Evolutionary conservation across 1,139 yeast species (phyloP), one percentile per base, ranked within the genome.

Genomic region (Williopsis jadinii): DNA sequence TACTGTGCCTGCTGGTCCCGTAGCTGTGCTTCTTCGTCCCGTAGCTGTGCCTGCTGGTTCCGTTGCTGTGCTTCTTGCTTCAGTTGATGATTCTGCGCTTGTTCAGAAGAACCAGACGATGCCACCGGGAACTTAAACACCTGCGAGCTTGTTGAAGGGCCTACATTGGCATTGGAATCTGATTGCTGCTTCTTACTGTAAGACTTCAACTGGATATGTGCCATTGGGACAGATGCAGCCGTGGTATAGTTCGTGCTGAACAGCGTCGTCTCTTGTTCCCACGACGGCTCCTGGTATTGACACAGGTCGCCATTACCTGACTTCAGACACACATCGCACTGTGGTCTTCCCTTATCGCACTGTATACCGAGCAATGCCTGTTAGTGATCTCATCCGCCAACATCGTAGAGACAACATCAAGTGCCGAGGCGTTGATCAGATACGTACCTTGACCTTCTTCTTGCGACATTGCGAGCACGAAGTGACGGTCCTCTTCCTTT

Each of bases 381-480:
- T 42, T 48, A 45, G 36, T 39, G 14, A 9, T 12, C 30, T 19
- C 24, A 5, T 19, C 6, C 6, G 4, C 24, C 24, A 19, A 19
- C 24, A 19, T 19, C 4, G 24, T 19, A 19, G 4, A 19, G 24
- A 15, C 2, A 15, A 5, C 2, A 5, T 10, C 15, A 11, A 11
- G 15, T 8, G 11, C 5, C 11, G 13, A 2, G 27, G 11, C 8
- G 29, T 15, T 12, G 26, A 32, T n/a, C 11, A 31, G 24, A 15
- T 11, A 41, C 48, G 27, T 28, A 45, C 48, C 29, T 66, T 68
- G 14, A 69, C 65, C 46, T 70, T 71, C 44, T 71, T 53, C 49
- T 57, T 54, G 40, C 70, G 64, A 47, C 76, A 71, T 36, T 61
- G 63, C 14, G 62, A 52, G 44, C 75, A 71, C 12, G 68, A 64